Percentiles rank a stretch among this genome's conserved stretches.
These are phyloP conservation scores for Phytophthora litchii DNA, from an alignment of 352 stramenopile genomes.

Conservation along the genomic window DNA sequence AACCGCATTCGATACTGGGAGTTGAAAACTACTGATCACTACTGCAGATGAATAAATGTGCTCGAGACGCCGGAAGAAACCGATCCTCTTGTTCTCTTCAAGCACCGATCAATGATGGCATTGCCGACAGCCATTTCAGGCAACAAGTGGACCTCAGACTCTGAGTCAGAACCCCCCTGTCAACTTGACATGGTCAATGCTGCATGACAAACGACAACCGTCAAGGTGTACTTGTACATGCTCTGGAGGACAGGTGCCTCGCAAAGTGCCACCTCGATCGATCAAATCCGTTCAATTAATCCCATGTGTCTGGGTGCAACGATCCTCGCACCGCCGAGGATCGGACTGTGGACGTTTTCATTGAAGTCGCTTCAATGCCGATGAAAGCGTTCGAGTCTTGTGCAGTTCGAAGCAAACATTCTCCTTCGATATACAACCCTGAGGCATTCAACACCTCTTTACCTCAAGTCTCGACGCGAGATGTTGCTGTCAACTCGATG, in stretches of 20 bases:
- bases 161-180: too few relatives aligned
- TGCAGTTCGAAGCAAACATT: background rate
- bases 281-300: conserved; percentile 33
- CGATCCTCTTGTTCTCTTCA: conserved; percentile 2
- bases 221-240: background rate
- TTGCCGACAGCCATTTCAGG: too few relatives aligned
- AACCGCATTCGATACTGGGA: too few relatives aligned
- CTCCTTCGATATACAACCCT: background rate
- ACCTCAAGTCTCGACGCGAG: background rate
- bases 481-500: conserved; percentile 14
- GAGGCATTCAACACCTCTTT: conserved; percentile 1
- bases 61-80: background rate
- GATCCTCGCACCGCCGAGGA: conserved; percentile 17
- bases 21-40: background rate
- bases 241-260: conserved; percentile 7
- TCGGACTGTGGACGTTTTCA: conserved; percentile 9
- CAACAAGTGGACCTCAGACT: too few relatives aligned
- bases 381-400: background rate
- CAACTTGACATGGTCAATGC: background rate
- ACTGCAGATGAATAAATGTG: conserved; percentile 12
- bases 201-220: conserved; percentile 11
- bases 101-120: conserved; percentile 11
- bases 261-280: conserved; percentile 22
- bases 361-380: conserved; percentile 4
- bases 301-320: conserved; percentile 35